A percentile compares a stretch with the other conserved stretches of the same genome.
Conservation (phyloP, 2,329 filamentous ascomycete species). For the Paecilomyces sp. region DNA sequence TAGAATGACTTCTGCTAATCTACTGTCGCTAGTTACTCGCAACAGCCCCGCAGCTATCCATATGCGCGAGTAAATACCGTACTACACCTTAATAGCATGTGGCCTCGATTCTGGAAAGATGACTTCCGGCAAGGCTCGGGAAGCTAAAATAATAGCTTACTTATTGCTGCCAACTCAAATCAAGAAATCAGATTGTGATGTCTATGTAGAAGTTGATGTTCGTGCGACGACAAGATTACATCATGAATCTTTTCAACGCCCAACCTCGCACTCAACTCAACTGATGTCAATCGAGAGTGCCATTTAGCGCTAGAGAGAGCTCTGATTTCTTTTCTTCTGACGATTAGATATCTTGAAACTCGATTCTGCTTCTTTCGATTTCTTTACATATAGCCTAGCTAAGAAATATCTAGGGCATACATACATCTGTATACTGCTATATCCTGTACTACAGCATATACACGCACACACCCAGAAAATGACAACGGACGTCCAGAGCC, state of each 20-base stretch:
- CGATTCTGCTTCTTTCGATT: background rate
- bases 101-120: background rate
- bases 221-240: background rate
- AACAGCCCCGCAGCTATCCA: too few species aligned
- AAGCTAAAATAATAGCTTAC: background rate
- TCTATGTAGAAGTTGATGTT: background rate
- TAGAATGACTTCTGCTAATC: too few species aligned
- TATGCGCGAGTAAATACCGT: too few species aligned
- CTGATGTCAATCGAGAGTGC: background rate
- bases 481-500: background rate
- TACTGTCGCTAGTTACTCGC: too few species aligned
- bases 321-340: background rate
- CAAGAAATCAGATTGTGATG: background rate
- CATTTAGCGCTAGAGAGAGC: too few species aligned
- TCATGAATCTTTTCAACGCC: background rate
- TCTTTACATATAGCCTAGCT: too few species aligned
- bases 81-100: too few species aligned
- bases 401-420: too few species aligned
- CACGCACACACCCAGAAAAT: background rate
- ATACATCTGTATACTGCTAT: too few species aligned
- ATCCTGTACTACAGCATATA: background rate
- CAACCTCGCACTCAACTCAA: background rate
- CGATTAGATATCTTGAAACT: background rate
- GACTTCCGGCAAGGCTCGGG: background rate
- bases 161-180: background rate